phyloP scores from a whole-genome alignment of 1,139 yeast species.

The Candida glucosophila region DNA sequence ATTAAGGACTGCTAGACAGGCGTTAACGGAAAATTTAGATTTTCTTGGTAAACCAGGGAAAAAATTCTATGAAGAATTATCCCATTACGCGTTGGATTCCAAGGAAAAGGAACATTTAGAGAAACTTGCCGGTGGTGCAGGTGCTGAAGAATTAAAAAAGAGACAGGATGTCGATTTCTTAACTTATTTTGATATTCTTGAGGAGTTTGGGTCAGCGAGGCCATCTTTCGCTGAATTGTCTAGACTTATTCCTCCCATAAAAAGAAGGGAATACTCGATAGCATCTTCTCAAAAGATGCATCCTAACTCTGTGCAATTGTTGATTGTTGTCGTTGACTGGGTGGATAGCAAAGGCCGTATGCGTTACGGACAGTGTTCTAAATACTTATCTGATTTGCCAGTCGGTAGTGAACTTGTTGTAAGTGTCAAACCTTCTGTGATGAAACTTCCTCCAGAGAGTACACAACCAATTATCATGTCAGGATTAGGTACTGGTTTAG shows the following conservation, averaged over 20 bases:
- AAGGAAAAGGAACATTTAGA: conserved; percentile 56
- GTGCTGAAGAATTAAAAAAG: conserved; percentile 78
- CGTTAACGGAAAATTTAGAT: conserved; percentile 72
- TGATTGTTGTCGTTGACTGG: conserved; percentile 97
- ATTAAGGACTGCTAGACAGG: conserved; percentile 75
- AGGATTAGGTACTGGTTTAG: conserved; percentile 96
- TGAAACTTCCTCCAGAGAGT: conserved; percentile 87
- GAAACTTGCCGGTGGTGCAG: conserved; percentile 64
- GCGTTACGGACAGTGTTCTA: conserved; percentile 92
- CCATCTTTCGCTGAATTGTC: conserved; percentile 71
- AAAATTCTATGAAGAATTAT: conserved; percentile 80
- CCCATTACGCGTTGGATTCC: conserved; percentile 64
- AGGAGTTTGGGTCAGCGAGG: conserved; percentile 74
- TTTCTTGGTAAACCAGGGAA: conserved; percentile 94
- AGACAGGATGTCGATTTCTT: conserved; percentile 80
- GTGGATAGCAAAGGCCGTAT: conserved; percentile 76
- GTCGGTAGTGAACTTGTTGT: conserved; percentile 87
- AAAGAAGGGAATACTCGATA: conserved; percentile 97
- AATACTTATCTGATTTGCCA: conserved; percentile 68
- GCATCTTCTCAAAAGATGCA: conserved; percentile 94
- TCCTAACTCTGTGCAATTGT: conserved; percentile 82
- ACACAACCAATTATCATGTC: conserved; percentile 93
- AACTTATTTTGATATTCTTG: conserved; percentile 75
- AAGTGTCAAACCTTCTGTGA: conserved; percentile 92
- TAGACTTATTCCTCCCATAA: conserved; percentile 71